A percentile compares a stretch with the other conserved stretches of the same genome.
These are phyloP conservation scores for Mytilinidion resinicola DNA, from an alignment of 495 filamentous ascomycete species.

Conservation along the genomic window DNA sequence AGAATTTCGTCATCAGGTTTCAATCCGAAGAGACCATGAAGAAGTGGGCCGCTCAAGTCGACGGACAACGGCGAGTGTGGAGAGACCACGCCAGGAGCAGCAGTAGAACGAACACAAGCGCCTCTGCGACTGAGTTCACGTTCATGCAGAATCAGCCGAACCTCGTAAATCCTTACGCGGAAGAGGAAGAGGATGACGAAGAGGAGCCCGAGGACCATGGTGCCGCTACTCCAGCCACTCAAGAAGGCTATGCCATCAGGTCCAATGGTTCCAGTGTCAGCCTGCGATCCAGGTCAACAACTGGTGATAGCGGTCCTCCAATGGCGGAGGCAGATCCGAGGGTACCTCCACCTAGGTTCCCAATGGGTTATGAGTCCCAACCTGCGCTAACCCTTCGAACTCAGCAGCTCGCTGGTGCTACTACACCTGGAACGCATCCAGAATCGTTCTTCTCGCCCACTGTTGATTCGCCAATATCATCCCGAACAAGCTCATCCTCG, in stretches of 20 bases:
- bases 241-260: slow-evolving; percentile 20
- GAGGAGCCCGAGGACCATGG: slow-evolving; percentile 40
- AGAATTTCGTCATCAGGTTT: slow-evolving; percentile 93
- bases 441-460: slow-evolving; percentile 90
- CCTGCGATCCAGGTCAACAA: slow-evolving; percentile 72
- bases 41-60: slow-evolving; percentile 70
- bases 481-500: slow-evolving; percentile 71
- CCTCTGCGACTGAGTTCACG: slow-evolving; percentile 68
- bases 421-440: slow-evolving; percentile 46
- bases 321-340: slow-evolving; percentile 40
- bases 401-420: slow-evolving; percentile 44
- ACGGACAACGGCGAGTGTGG: slow-evolving; percentile 52
- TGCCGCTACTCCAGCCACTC: slow-evolving; percentile 30
- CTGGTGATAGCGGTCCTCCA: slow-evolving; percentile 58
- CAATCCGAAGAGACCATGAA: slow-evolving; percentile 84
- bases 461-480: slow-evolving; percentile 74
- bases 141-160: slow-evolving; percentile 63
- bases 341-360: slow-evolving; percentile 63
- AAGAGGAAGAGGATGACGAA: slow-evolving; percentile 61
- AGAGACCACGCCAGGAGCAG: slow-evolving; percentile 39
- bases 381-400: slow-evolving; percentile 68
- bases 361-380: slow-evolving; percentile 46
- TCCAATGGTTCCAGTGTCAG: slow-evolving; percentile 71
- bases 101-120: slow-evolving; percentile 48
- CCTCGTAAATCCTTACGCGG: slow-evolving; percentile 70